Conservation (phyloP, 192 early-diverging fungal species). For the Entomortierella parvispora region DNA sequence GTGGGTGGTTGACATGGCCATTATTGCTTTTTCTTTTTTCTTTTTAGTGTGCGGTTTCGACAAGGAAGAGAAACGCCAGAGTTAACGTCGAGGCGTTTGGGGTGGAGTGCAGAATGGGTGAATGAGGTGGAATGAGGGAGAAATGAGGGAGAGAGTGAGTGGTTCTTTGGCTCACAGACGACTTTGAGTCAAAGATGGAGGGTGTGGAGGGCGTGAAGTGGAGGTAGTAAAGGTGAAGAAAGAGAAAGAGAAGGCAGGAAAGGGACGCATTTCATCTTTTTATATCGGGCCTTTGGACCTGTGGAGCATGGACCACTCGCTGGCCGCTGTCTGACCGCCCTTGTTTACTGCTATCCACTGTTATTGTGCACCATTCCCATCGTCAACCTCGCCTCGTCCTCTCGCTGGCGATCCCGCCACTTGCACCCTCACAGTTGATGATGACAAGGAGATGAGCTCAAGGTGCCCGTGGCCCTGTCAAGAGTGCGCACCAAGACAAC, state of each 20-base stretch:
- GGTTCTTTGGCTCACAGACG: neutral
- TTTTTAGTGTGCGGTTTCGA: conserved; percentile 7
- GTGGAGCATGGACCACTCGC: too few species aligned
- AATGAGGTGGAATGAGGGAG: conserved; percentile 5
- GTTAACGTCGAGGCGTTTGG: neutral
- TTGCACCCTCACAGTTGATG: too few species aligned
- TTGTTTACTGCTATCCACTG: too few species aligned
- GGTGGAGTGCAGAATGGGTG: neutral
- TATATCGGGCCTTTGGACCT: neutral
- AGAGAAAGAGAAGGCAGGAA: neutral
- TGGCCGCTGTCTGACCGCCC: too few species aligned
- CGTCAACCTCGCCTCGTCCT: too few species aligned
- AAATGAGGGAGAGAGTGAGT: conserved; percentile 10
- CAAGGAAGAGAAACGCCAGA: too few species aligned
- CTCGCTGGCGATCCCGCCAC: too few species aligned
- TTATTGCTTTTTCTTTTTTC: neutral
- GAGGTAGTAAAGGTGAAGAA: conserved; percentile 2
- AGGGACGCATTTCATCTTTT: too few species aligned
- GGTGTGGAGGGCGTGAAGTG: neutral
- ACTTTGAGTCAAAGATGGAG: neutral
- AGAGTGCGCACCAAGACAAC: too few species aligned
- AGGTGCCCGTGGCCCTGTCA: too few species aligned
- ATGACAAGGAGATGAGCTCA: too few species aligned
- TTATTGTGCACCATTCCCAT: too few species aligned
- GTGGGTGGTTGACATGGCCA: conserved; percentile 1